Conservation (phyloP, 345 rosid species). For the Combretum micranthum region DNA sequence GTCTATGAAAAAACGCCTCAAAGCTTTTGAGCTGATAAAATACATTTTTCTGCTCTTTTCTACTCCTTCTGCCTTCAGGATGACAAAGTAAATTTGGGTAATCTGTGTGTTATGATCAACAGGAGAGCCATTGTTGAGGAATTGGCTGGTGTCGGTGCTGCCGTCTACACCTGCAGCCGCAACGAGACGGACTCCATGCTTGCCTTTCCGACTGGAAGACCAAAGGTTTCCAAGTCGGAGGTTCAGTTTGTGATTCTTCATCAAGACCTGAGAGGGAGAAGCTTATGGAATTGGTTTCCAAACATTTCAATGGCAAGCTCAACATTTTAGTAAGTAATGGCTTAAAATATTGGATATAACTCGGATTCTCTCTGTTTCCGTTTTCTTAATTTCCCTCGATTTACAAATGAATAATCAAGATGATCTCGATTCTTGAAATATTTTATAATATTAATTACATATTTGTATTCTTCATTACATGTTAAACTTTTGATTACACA, state of each 20-base stretch:
- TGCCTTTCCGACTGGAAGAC: slow-evolving; percentile 36
- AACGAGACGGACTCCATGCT: slow-evolving; percentile 8
- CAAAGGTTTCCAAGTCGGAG: slow-evolving; percentile 37
- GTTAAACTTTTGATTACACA: too few relatives aligned
- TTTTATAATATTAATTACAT: too few relatives aligned
- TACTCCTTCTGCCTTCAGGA: too few relatives aligned
- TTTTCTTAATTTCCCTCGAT: too few relatives aligned
- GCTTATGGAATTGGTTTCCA: slow-evolving; percentile 28
- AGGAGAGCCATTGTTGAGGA: slow-evolving; percentile 52
- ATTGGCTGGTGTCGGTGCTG: slow-evolving; percentile 42
- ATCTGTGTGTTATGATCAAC: not conserved
- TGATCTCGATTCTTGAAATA: too few relatives aligned
- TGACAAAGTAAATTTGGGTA: too few relatives aligned
- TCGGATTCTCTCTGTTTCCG: too few relatives aligned
- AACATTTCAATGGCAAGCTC: slow-evolving; percentile 34
- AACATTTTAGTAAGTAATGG: slow-evolving; percentile 38
- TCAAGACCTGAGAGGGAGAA: slow-evolving; percentile 35
- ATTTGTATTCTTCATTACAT: too few relatives aligned
- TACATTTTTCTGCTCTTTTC: too few relatives aligned
- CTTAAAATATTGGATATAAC: not conserved
- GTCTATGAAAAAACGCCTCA: too few relatives aligned
- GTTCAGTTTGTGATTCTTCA: slow-evolving; percentile 49
- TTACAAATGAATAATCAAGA: too few relatives aligned
- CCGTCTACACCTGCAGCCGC: slow-evolving; percentile 35
- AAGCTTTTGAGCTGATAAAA: too few relatives aligned